phyloP scores from a whole-genome alignment of 306 rosid genomes.

The Quercus variabilis region DNA sequence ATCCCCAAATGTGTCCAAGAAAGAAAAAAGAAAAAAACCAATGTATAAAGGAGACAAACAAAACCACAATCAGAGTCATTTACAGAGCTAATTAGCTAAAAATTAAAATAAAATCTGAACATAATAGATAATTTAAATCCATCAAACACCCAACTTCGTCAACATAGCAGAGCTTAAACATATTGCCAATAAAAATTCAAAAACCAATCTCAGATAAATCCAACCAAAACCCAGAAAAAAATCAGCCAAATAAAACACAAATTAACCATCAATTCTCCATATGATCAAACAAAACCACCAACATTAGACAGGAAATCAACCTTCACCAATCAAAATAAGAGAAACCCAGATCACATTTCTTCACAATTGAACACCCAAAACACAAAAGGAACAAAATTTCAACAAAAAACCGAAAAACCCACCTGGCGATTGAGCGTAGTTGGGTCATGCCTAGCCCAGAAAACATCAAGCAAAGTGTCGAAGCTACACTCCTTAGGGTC shows the following conservation, averaged over 20 bases:
- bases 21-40: neutral
- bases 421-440: constrained; percentile 95
- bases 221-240: neutral
- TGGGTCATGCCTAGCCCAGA: constrained; percentile 89
- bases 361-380: neutral
- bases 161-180: neutral
- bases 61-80: neutral
- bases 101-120: no score
- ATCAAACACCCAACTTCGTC: neutral
- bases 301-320: neutral
- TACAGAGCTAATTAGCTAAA: neutral
- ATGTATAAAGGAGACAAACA: neutral
- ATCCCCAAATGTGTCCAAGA: neutral
- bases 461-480: constrained; percentile 65
- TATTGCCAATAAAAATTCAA: neutral
- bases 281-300: neutral
- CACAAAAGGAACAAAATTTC: no score
- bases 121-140: neutral
- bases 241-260: neutral
- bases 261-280: neutral
- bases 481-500: constrained; percentile 66
- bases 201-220: neutral
- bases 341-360: neutral
- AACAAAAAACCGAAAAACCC: neutral
- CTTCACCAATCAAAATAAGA: neutral